Base-by-base conservation (phyloP, 257 asterid species). In the Parsonsia alboflavescens region DNA sequence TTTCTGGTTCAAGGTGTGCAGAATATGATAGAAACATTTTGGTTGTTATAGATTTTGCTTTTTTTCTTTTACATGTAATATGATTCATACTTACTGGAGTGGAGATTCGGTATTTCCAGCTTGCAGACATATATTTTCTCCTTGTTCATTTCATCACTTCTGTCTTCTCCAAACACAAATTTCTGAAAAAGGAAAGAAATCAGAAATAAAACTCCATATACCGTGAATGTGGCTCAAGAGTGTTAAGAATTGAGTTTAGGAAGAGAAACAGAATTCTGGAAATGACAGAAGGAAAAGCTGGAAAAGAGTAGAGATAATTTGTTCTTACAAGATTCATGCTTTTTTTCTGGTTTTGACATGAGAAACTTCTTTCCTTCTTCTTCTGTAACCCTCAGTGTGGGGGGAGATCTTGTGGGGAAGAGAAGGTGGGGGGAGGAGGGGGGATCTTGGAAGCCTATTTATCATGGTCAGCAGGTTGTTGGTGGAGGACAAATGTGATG, bases 51-150 rank as follows among this genome's bases (percentile, higher is more conserved):
- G 69, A 64, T 58, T 81, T 80, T 73, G 61, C 75, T 64, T 58
- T 39, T 71, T 50, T 71, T 53, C 41, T 53, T 83, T 83, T 59
- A 71, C 86, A 76, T 89, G 88, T 80, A 83, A 77, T 82, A 85
- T 87, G 84, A 79, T 80, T 67, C 85, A 84, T 81, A 86, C 88
- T 85, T 86, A 71, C 85, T 86, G 85, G 93, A 80, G 79, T 87
- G 89, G 82, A 77, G 86, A 84, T 84, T 85, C 82, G 81, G 81
- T 81, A 56, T 88, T 84, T 81, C 75, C 77, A 75, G 87, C 86
- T 82, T 86, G 94, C 74, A 72, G 80, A 68, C 62, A 49, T 72
- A 49, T 70, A 21, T 61, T 15, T 76, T 78, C 66, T 74, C 79
- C 80, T 63, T 50, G 77, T 83, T 65, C 72, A 74, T 68, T 74